phyloP scores from a whole-genome alignment of 805 yeast genomes.

The Metschnikowia baotianmanensis region DNA sequence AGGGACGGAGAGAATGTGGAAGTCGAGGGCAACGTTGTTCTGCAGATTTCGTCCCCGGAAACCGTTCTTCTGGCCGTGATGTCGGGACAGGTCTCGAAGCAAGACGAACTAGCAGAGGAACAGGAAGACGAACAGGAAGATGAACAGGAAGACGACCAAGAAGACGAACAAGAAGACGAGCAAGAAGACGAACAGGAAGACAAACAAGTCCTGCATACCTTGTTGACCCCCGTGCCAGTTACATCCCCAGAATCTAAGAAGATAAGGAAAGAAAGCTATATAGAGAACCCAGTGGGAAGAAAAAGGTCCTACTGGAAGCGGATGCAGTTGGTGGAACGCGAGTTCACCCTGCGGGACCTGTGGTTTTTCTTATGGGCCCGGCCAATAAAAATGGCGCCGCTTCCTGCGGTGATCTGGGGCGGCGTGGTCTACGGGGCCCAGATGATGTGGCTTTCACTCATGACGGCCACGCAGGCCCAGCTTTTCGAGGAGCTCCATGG shows the following conservation, averaged over 20 bases:
- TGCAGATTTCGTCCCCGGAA: conserved; percentile 27
- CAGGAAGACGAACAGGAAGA: no score
- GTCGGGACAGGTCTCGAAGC: conserved; percentile 9
- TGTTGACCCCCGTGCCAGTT: no score
- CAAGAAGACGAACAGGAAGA: no score
- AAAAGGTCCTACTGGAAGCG: conserved; percentile 40
- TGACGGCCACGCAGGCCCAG: conserved; percentile 44
- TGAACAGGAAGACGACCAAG: no score
- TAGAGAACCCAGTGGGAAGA: conserved; percentile 11
- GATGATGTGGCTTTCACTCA: conserved; percentile 49
- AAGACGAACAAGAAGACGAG: no score
- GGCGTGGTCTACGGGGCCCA: conserved; percentile 52
- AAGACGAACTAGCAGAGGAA: conserved; percentile 6
- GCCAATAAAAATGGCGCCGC: conserved; percentile 34
- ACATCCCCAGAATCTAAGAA: no score
- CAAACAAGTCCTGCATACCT: no score
- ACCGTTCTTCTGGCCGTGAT: conserved; percentile 13
- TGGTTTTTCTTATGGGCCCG: conserved; percentile 36
- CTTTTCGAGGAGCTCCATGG: conserved; percentile 40
- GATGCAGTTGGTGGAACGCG: conserved; percentile 35
- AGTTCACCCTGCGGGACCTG: conserved; percentile 40
- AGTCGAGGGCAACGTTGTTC: conserved; percentile 30
- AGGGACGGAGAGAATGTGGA: conserved; percentile 23
- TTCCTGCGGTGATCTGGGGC: conserved; percentile 57
- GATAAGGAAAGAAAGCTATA: no score